These are phyloP conservation scores for Nothophoma quercina DNA, from an alignment of 2,329 filamentous ascomycete species.

Conservation along the genomic window DNA sequence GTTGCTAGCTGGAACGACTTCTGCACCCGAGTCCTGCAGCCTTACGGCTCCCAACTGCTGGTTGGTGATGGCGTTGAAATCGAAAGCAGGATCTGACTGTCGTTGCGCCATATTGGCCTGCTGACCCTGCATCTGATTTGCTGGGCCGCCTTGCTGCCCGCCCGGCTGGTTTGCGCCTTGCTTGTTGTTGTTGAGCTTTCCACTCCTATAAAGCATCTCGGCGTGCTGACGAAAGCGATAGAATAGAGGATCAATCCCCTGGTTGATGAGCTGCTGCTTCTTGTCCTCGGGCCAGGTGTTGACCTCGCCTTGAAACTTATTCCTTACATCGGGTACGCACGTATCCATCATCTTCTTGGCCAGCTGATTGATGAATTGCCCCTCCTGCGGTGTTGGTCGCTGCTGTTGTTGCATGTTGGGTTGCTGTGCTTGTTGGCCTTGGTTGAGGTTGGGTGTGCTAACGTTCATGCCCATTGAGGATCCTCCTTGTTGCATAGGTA, in stretches of 20 bases:
- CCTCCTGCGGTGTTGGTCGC: constrained; percentile 30
- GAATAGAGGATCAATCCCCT: constrained; percentile 59
- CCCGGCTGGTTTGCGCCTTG: constrained; percentile 25
- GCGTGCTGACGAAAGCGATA: constrained; percentile 61
- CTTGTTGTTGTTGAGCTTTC: constrained; percentile 26
- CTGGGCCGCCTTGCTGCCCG: constrained; percentile 40
- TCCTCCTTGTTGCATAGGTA: constrained; percentile 49
- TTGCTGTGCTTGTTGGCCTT: constrained; percentile 41
- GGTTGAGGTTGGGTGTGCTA: constrained; percentile 32
- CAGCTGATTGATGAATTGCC: constrained; percentile 51
- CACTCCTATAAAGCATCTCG: constrained; percentile 40
- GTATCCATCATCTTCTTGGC: constrained; percentile 57
- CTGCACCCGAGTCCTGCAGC: constrained; percentile 66
- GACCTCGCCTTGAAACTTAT: constrained; percentile 52
- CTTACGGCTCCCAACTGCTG: constrained; percentile 69
- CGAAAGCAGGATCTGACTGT: constrained; percentile 46
- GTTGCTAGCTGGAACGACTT: constrained; percentile 70
- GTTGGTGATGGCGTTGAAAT: constrained; percentile 64
- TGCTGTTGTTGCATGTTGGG: constrained; percentile 41
- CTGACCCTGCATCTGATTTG: constrained; percentile 38
- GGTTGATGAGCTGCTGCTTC: constrained; percentile 54
- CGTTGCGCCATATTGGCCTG: constrained; percentile 39
- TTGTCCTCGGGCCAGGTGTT: constrained; percentile 56
- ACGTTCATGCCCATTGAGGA: constrained; percentile 45
- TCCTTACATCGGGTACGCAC: constrained; percentile 59